These are phyloP conservation scores for Clausena lansium DNA, from an alignment of 345 rosid species.

Conservation along the genomic window DNA sequence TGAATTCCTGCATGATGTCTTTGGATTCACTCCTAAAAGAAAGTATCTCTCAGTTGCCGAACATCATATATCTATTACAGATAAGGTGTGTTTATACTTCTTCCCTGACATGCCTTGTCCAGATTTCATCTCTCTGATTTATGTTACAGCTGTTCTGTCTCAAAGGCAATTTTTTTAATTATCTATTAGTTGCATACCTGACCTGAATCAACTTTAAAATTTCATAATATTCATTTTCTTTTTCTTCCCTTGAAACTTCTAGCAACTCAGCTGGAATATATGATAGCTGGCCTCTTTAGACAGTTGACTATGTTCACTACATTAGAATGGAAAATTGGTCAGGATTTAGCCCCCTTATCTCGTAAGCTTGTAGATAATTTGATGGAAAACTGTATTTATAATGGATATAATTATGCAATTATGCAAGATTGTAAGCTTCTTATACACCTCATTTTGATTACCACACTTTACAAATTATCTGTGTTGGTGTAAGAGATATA, in stretches of 20 bases:
- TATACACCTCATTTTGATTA: background rate
- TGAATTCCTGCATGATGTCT: conserved; percentile 74
- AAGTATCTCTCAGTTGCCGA: conserved; percentile 38
- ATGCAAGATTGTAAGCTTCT: background rate
- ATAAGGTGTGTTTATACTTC: conserved; percentile 50
- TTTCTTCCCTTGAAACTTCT: background rate
- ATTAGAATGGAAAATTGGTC: background rate
- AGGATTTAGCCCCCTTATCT: too few species aligned
- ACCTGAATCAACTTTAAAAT: background rate
- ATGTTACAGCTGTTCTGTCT: background rate
- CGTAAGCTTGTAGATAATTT: background rate
- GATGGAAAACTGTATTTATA: background rate
- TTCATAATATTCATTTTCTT: background rate
- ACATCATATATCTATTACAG: conserved; percentile 40
- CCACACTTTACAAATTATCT: background rate
- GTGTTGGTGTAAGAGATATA: background rate
- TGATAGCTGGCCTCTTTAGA: background rate
- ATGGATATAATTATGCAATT: background rate
- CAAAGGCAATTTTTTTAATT: background rate
- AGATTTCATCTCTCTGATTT: background rate
- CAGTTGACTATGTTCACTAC: background rate
- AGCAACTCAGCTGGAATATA: background rate
- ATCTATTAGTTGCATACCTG: background rate
- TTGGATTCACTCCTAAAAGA: conserved; percentile 71
- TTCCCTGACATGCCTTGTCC: background rate